Conservation (phyloP, 805 yeast species). For the Sugiyamaella lignohabitans region DNA sequence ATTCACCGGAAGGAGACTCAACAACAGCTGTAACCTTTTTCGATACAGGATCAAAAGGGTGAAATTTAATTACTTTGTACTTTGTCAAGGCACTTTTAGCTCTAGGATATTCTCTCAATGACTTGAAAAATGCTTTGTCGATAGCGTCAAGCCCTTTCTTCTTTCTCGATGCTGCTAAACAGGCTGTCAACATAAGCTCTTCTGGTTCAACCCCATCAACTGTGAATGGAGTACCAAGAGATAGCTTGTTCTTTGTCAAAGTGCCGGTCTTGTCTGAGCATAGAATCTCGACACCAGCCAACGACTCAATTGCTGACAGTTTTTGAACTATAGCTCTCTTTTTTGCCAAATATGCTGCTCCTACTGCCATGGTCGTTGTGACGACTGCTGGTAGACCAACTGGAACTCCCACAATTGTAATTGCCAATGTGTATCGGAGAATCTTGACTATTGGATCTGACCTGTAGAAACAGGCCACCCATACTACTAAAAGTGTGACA, state of each 20-base stretch:
- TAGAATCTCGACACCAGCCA: conserved; percentile 95
- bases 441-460: conserved; percentile 78
- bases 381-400: conserved; percentile 98
- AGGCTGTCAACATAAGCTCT: conserved; percentile 94
- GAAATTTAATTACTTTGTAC: conserved; percentile 92
- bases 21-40: conserved; percentile 94
- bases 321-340: conserved; percentile 96
- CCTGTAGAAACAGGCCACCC: conserved; percentile 94
- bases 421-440: conserved; percentile 87
- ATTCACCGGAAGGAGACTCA: conserved; percentile 93
- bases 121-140: conserved; percentile 92
- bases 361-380: conserved; percentile 98
- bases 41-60: conserved; percentile 96
- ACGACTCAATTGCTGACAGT: conserved; percentile 91
- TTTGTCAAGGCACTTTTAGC: conserved; percentile 89
- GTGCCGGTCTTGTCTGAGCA: conserved; percentile 99
- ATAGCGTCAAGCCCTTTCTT: conserved; percentile 97
- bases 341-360: conserved; percentile 97
- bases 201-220: conserved; percentile 96
- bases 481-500: conserved; percentile 77
- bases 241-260: conserved; percentile 92
- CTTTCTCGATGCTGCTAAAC: conserved; percentile 97
- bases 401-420: conserved; percentile 96
- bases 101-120: conserved; percentile 80
- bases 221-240: conserved; percentile 95